A percentile compares a stretch with the other conserved stretches of the same genome.
phyloP scores from a whole-genome alignment of 768 basidiomycete genomes.

The Gloeostereum incarnatum region DNA sequence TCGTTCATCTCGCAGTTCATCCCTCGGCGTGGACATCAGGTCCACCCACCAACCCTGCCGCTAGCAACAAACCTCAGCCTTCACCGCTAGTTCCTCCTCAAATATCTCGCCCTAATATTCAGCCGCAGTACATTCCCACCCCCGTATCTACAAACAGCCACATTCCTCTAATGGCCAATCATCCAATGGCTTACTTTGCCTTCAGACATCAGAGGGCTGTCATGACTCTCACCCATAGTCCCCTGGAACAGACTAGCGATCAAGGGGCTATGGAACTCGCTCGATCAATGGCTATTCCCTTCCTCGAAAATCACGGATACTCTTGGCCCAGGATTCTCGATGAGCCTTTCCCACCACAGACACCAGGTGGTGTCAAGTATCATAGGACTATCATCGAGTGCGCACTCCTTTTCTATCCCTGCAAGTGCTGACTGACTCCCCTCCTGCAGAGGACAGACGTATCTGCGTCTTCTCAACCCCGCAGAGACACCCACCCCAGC shows the following conservation, averaged over 20 bases:
- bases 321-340: conserved; percentile 42
- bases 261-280: not conserved
- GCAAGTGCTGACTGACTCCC: conserved; percentile 6
- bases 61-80: conserved; percentile 9
- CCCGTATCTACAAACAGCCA: conserved; percentile 1
- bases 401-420: conserved; percentile 11
- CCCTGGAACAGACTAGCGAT: not conserved
- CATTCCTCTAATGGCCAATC: conserved; percentile 10
- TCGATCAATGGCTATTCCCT: conserved; percentile 17
- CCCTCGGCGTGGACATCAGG: conserved; percentile 62
- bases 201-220: conserved; percentile 36
- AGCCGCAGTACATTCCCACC: conserved; percentile 7
- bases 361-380: conserved; percentile 32
- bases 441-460: conserved; percentile 35
- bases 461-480: conserved; percentile 40
- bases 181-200: conserved; percentile 25
- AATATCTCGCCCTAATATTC: conserved; percentile 7
- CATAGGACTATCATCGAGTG: conserved; percentile 29
- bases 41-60: conserved; percentile 31
- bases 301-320: conserved; percentile 32
- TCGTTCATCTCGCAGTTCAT: conserved; percentile 68
- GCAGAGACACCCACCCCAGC: conserved; percentile 40
- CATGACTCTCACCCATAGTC: conserved; percentile 18
- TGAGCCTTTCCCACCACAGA: conserved; percentile 30
- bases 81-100: conserved; percentile 3